phyloP scores from a whole-genome alignment of 192 early-diverging fungal genomes.

The Backusella tarrabulga region DNA sequence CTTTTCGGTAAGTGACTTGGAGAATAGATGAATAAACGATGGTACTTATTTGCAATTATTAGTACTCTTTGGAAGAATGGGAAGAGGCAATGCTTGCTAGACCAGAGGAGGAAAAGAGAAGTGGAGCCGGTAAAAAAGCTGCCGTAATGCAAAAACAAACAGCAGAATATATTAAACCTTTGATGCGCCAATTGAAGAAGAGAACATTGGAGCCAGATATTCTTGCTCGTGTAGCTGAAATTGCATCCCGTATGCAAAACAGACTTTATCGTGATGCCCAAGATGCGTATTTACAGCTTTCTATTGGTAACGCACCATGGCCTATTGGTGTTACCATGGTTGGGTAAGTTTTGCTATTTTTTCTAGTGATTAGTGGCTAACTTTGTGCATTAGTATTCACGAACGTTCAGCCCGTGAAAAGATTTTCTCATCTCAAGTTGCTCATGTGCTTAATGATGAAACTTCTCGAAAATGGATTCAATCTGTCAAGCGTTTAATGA shows the following conservation, averaged over 20 bases:
- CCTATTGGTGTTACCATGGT: constrained; percentile 97
- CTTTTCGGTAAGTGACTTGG: constrained; percentile 56
- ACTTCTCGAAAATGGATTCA: constrained; percentile 99
- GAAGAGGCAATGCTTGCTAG: constrained; percentile 70
- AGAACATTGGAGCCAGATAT: constrained; percentile 81
- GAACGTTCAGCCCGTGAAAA: constrained; percentile 96
- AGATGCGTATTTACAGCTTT: constrained; percentile 89
- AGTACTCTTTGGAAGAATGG: constrained; percentile 85
- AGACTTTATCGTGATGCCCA: constrained; percentile 92
- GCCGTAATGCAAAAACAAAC: constrained; percentile 84
- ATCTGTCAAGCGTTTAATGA: constrained; percentile 94
- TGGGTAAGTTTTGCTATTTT: constrained; percentile 54
- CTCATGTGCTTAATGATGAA: constrained; percentile 97
- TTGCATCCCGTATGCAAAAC: constrained; percentile 78
- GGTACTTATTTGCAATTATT: not conserved
- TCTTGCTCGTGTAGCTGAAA: constrained; percentile 87
- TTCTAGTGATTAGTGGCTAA: not conserved
- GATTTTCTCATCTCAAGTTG: constrained; percentile 92
- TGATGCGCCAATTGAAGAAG: constrained; percentile 82
- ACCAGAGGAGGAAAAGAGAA: constrained; percentile 77
- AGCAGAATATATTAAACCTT: constrained; percentile 87
- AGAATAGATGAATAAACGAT: not conserved
- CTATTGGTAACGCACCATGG: constrained; percentile 98
- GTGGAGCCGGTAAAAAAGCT: constrained; percentile 75
- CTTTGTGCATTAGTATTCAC: constrained; percentile 75